These are phyloP conservation scores for Plectosphaerella sp. DNA, from an alignment of 2,329 filamentous ascomycete species.

Conservation along the genomic window DNA sequence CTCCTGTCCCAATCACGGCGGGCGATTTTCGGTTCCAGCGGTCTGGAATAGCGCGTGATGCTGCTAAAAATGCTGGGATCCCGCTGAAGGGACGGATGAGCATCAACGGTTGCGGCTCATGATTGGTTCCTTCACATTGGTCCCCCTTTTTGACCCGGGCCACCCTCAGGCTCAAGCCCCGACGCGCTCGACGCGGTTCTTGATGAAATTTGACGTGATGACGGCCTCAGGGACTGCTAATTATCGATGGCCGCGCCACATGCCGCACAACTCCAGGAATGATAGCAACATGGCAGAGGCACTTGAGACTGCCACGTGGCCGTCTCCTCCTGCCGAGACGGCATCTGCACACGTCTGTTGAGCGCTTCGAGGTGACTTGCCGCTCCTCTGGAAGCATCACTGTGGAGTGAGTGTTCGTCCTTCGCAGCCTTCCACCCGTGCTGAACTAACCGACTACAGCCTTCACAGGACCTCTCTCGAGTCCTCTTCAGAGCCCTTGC, in stretches of 20 bases:
- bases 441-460: conserved; percentile 25
- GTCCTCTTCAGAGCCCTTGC: conserved; percentile 35
- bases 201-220: not conserved
- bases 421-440: too few relatives aligned
- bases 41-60: too few relatives aligned
- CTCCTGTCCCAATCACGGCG: too few relatives aligned
- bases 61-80: too few relatives aligned
- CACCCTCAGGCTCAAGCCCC: not conserved
- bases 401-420: conserved; percentile 43
- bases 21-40: too few relatives aligned
- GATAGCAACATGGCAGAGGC: conserved; percentile 8
- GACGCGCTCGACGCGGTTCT: not conserved
- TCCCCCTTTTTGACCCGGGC: not conserved
- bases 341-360: conserved; percentile 17
- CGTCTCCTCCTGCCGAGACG: conserved; percentile 2
- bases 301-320: not conserved
- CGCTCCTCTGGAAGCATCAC: conserved; percentile 45
- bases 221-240: not conserved
- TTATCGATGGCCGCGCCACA: not conserved
- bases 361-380: conserved; percentile 40
- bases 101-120: too few relatives aligned
- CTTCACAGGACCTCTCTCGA: conserved; percentile 41
- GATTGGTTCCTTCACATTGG: not conserved
- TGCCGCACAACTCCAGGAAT: not conserved
- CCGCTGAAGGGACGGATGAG: too few relatives aligned